phyloP scores from a whole-genome alignment of 129 eudicot genomes.

The Pseudognaphalium luteoalbum region DNA sequence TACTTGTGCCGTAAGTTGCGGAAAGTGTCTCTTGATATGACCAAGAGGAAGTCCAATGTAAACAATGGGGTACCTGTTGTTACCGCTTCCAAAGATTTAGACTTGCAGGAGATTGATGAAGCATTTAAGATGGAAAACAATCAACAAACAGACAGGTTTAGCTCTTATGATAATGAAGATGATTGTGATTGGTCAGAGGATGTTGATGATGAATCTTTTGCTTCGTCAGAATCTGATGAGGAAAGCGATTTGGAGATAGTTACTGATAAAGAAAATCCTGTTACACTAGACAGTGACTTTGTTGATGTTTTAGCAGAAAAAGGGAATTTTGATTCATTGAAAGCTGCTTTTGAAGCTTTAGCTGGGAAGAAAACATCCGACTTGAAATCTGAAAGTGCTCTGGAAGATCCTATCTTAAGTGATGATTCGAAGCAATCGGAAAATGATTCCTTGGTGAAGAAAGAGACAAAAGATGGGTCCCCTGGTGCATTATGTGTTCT shows the following conservation, averaged over 20 bases:
- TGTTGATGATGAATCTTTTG: conserved; percentile 25
- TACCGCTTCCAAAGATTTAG: conserved; percentile 40
- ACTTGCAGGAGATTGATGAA: conserved; percentile 73
- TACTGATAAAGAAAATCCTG: conserved; percentile 36
- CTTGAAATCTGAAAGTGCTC: conserved; percentile 21
- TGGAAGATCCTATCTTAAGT: background rate
- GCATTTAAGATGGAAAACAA: conserved; percentile 63
- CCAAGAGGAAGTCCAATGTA: conserved; percentile 26
- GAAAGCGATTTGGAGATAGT: conserved; percentile 68
- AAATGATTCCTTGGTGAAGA: background rate
- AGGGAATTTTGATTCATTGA: conserved; percentile 56
- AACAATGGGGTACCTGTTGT: conserved; percentile 36
- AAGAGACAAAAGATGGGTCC: conserved; percentile 20
- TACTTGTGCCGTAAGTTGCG: conserved; percentile 69
- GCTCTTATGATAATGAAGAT: conserved; percentile 38
- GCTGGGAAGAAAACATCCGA: conserved; percentile 37
- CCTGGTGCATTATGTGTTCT: conserved; percentile 61
- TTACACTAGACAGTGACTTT: conserved; percentile 27
- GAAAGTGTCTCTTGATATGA: conserved; percentile 65
- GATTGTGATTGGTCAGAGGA: no score
- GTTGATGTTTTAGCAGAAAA: conserved; percentile 43
- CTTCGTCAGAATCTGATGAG: conserved; percentile 49
- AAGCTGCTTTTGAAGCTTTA: conserved; percentile 85
- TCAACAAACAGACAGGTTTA: conserved; percentile 63
- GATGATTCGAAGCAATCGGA: conserved; percentile 12